These are phyloP conservation scores for Lasiodiplodia hormozganensis DNA, from an alignment of 2,329 filamentous ascomycete genomes.

Conservation along the genomic window DNA sequence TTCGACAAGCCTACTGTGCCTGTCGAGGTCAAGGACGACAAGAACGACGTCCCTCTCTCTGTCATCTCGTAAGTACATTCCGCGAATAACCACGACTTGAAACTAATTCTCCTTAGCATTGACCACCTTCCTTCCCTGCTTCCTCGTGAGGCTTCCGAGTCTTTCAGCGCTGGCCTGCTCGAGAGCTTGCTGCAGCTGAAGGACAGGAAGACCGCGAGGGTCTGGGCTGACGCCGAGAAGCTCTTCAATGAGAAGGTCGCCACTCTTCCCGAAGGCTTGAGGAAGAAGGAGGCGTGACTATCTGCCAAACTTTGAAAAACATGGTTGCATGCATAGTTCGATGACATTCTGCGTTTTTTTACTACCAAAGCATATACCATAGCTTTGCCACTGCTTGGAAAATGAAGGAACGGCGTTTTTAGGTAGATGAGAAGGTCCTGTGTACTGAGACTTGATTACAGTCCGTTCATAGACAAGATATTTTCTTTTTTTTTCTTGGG, in stretches of 20 bases:
- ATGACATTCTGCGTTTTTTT: not conserved
- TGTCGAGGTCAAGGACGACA: conserved; percentile 66
- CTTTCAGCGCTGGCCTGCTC: conserved; percentile 79
- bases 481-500: conserved; percentile 12
- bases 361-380: not conserved
- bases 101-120: conserved; percentile 33
- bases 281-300: conserved; percentile 57
- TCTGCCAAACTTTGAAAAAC: not conserved
- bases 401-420: conserved; percentile 6
- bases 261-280: conserved; percentile 63
- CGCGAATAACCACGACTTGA: not conserved
- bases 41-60: conserved; percentile 60
- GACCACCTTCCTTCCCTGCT: conserved; percentile 66
- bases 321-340: not conserved
- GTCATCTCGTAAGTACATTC: conserved; percentile 77
- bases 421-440: not conserved
- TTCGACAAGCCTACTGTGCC: conserved; percentile 87
- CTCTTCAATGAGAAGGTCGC: conserved; percentile 83
- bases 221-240: conserved; percentile 87
- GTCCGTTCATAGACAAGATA: conserved; percentile 13
- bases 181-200: conserved; percentile 80
- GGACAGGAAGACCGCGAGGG: conserved; percentile 72
- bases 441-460: conserved; percentile 3
- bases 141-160: conserved; percentile 85
- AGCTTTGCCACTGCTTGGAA: conserved; percentile 5